Evolutionary conservation across 805 yeast species (phyloP).

Genomic region (Tetrapisispora namnaoensis): DNA sequence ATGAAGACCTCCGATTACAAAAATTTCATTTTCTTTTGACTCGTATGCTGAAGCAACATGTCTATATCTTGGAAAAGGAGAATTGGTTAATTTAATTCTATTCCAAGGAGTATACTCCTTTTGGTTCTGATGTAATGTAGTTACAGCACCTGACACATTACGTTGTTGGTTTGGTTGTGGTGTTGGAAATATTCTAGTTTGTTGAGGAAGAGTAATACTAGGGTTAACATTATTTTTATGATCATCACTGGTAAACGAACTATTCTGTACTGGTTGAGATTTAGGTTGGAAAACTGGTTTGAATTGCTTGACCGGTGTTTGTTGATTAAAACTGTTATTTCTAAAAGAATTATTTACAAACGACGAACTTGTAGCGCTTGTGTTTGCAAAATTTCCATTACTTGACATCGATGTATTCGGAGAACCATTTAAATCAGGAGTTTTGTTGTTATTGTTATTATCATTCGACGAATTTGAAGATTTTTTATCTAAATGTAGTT

Average conservation of each 20-base stretch:
- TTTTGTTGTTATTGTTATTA: slow-evolving; percentile 1
- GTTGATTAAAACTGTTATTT: not conserved
- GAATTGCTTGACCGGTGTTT: not conserved
- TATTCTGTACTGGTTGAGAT: not conserved
- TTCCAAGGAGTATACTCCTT: slow-evolving; percentile 50
- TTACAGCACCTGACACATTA: slow-evolving; percentile 24
- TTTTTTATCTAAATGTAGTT: slow-evolving; percentile 31
- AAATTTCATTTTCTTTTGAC: slow-evolving; percentile 72
- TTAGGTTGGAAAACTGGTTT: not conserved
- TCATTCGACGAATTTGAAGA: slow-evolving; percentile 7
- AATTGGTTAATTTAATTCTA: slow-evolving; percentile 49
- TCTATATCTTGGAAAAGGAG: slow-evolving; percentile 92
- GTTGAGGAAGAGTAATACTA: slow-evolving; percentile 7
- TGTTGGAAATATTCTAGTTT: slow-evolving; percentile 13
- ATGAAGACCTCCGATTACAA: slow-evolving; percentile 89
- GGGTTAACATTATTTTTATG: slow-evolving; percentile 13
- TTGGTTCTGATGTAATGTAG: slow-evolving; percentile 13
- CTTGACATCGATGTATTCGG: slow-evolving; percentile 7
- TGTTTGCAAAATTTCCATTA: slow-evolving; percentile 2
- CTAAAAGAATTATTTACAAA: slow-evolving; percentile 1
- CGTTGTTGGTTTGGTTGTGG: slow-evolving; percentile 23
- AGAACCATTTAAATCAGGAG: slow-evolving; percentile 11
- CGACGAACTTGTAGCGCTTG: slow-evolving; percentile 1
- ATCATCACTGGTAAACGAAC: slow-evolving; percentile 10
- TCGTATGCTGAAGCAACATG: slow-evolving; percentile 75